Evolutionary conservation across 2,329 filamentous ascomycete species (phyloP), one percentile per base, ranked within the genome.

Genomic region (Apiospora koreana): DNA sequence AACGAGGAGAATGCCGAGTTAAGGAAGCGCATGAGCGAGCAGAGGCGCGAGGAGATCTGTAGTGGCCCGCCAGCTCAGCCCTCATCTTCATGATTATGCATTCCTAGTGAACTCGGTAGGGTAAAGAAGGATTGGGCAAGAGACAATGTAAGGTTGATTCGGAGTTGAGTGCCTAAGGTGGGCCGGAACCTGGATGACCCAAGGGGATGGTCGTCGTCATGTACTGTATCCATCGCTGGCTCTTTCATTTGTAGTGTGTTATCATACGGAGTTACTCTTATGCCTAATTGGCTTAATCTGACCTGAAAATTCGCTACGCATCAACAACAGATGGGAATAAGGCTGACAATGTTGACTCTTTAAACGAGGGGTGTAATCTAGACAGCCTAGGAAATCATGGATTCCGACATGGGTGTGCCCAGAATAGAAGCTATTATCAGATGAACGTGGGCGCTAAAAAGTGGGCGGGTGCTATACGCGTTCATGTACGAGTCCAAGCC

Each of bases 1-100:
- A 66, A 45, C 23, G 38, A 66, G 42, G 64, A 66, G 64, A 66
- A 66, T 25, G 42, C 38, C 64, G 42, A 66, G 54, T 23, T 62
- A 62, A 62, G 54, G 18, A 38, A 14, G 18, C 54, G 54, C 21
- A 38, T 62, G 31, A n/a, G 31, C 31, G 31, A 62, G 28, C 18
- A 62, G 28, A 62, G 54, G 31, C 54, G 54, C 54, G 54, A 62
- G 54, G 31, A 62, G 28, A 62, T 62, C 31, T n/a, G 18, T 31
- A 62, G 54, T 38, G 54, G 54, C 18, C 54, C 54, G 54, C 54
- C 28, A 62, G 7, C 18, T 14, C 28, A 18, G 7, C 9, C 54
- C 31, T 9, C 8, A 14, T 38, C 54, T 18, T 62, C 54, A 14
- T 62, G 31, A 62, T 35, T 62, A 8, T 38, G 54, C 35, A 31